Conservation (phyloP, 2,329 filamentous ascomycete genomes). For the Leptographium lundbergii region DNA sequence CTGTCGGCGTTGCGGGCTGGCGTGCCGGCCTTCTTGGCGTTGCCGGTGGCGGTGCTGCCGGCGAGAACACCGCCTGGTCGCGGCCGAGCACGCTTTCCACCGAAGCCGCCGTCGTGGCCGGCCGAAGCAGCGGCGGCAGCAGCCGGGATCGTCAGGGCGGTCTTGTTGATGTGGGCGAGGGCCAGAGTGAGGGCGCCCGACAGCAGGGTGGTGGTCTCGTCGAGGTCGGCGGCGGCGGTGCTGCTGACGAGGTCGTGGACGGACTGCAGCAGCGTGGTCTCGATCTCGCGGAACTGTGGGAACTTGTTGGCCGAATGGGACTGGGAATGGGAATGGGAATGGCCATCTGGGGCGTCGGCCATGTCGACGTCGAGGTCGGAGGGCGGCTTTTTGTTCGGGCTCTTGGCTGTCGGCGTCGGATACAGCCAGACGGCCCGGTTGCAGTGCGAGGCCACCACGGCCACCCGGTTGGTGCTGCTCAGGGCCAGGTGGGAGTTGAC, state of each 20-base stretch:
- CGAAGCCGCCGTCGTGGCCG: not conserved
- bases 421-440: slow-evolving; percentile 85
- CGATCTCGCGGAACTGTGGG: slow-evolving; percentile 78
- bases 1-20: slow-evolving; percentile 6
- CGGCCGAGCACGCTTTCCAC: not conserved
- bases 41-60: slow-evolving; percentile 7
- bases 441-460: slow-evolving; percentile 79
- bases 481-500: slow-evolving; percentile 93
- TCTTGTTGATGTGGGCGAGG: slow-evolving; percentile 81
- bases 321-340: not conserved
- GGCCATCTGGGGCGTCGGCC: not conserved
- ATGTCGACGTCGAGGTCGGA: slow-evolving; percentile 8
- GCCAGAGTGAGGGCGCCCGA: slow-evolving; percentile 85
- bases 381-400: no score
- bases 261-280: slow-evolving; percentile 64
- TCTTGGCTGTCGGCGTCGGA: slow-evolving; percentile 30
- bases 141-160: slow-evolving; percentile 18
- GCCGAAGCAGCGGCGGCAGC: not conserved
- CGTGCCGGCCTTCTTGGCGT: slow-evolving; percentile 11
- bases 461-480: slow-evolving; percentile 86
- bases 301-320: slow-evolving; percentile 66
- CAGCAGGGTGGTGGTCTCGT: slow-evolving; percentile 72
- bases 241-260: slow-evolving; percentile 59
- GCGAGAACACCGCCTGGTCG: slow-evolving; percentile 20
- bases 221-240: slow-evolving; percentile 53